Conservation (phyloP, 2,329 filamentous ascomycete species). For the Verticillium nubilum region DNA sequence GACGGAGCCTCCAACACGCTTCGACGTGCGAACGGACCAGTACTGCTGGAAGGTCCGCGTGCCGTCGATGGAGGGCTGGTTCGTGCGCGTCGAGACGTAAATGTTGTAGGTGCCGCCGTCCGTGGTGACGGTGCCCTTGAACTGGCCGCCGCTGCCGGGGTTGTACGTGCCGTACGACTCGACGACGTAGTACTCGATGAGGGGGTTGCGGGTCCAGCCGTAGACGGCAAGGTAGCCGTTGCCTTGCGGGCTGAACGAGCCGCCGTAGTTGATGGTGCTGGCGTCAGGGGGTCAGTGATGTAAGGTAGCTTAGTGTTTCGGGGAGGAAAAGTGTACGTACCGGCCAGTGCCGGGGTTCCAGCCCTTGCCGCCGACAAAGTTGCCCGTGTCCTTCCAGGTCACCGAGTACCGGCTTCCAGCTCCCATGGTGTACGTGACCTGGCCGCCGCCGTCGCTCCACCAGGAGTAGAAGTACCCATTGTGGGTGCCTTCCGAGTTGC, state of each 20-base stretch:
- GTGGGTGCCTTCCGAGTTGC: slow-evolving; percentile 43
- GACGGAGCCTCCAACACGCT: slow-evolving; percentile 45
- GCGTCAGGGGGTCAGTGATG: not conserved
- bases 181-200: slow-evolving; percentile 56
- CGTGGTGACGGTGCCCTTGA: slow-evolving; percentile 23
- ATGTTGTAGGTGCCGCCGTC: slow-evolving; percentile 29
- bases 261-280: slow-evolving; percentile 44
- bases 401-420: slow-evolving; percentile 43
- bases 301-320: not conserved
- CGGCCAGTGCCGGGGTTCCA: slow-evolving; percentile 34
- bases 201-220: slow-evolving; percentile 47
- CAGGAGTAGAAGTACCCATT: slow-evolving; percentile 57
- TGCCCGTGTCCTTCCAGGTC: slow-evolving; percentile 40
- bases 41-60: slow-evolving; percentile 45
- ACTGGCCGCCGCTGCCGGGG: slow-evolving; percentile 11
- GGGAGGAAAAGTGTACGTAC: slow-evolving; percentile 13
- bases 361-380: slow-evolving; percentile 45
- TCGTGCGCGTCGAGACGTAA: slow-evolving; percentile 27
- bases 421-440: slow-evolving; percentile 50
- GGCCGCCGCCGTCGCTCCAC: slow-evolving; percentile 50
- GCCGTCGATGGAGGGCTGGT: slow-evolving; percentile 39
- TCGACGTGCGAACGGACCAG: slow-evolving; percentile 40
- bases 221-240: slow-evolving; percentile 49
- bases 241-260: slow-evolving; percentile 38
- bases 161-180: slow-evolving; percentile 32